phyloP scores from a whole-genome alignment of 2,329 filamentous ascomycete species.

The Pseudogymnoascus sp. region DNA sequence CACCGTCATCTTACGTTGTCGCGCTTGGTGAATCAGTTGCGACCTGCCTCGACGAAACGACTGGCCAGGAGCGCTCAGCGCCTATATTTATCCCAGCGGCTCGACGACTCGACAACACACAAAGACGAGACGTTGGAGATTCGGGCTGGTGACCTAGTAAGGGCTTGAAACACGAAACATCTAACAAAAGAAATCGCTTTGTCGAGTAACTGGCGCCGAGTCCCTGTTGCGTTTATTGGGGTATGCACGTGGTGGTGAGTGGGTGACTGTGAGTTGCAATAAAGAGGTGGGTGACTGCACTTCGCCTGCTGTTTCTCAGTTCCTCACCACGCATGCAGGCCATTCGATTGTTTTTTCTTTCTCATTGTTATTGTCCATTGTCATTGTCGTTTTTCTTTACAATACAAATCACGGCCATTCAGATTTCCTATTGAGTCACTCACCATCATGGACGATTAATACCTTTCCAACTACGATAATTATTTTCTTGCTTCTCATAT shows the following conservation, averaged over 20 bases:
- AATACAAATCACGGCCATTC: slow-evolving; percentile 3
- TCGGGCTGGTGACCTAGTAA: not conserved
- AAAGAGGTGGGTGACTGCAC: not conserved
- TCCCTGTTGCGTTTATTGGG: not conserved
- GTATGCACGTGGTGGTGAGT: not conserved
- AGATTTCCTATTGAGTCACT: not conserved
- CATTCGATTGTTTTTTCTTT: not conserved
- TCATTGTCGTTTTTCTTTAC: not conserved
- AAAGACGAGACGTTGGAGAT: not conserved
- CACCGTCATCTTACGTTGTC: not conserved
- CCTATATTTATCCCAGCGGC: not conserved
- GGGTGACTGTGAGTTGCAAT: not conserved
- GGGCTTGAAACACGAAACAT: not conserved
- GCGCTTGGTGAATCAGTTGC: not conserved
- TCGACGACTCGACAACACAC: not conserved
- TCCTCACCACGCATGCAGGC: not conserved
- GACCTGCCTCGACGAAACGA: not conserved
- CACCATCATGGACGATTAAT: not conserved
- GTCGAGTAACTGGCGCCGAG: not conserved
- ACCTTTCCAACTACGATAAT: not conserved
- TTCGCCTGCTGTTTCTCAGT: not conserved
- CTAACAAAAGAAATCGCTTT: not conserved
- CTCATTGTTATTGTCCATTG: slow-evolving; percentile 8
- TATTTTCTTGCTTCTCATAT: not conserved
- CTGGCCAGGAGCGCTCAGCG: not conserved